Percentiles rank a stretch among this genome's conserved stretches.
These are phyloP conservation scores for Pichia sp. DNA, from an alignment of 1,139 yeast species.

Conservation along the genomic window DNA sequence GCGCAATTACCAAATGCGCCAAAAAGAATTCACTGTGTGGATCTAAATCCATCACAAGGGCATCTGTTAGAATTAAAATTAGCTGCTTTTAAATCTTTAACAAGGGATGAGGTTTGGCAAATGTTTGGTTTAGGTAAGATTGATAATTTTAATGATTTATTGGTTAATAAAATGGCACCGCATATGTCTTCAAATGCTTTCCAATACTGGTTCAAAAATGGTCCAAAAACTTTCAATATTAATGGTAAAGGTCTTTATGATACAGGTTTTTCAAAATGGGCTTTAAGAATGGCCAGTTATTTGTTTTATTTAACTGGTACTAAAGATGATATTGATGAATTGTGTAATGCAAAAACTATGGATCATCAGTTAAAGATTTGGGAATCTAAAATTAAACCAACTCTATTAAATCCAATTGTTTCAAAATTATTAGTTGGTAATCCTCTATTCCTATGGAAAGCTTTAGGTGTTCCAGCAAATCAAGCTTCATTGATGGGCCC, in stretches of 20 bases:
- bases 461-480: constrained; percentile 78
- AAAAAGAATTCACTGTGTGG: constrained; percentile 74
- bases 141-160: constrained; percentile 43
- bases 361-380: constrained; percentile 60
- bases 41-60: constrained; percentile 75
- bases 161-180: constrained; percentile 53
- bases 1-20: constrained; percentile 70
- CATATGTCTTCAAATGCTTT: constrained; percentile 73
- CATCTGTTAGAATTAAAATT: constrained; percentile 73
- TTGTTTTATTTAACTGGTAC: constrained; percentile 56
- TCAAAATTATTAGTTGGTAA: constrained; percentile 68
- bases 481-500: constrained; percentile 76
- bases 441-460: constrained; percentile 79
- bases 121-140: constrained; percentile 72
- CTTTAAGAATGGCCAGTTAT: constrained; percentile 58
- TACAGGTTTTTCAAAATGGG: constrained; percentile 86
- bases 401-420: constrained; percentile 63
- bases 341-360: constrained; percentile 54
- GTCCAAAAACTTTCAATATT: constrained; percentile 47
- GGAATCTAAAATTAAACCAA: constrained; percentile 57
- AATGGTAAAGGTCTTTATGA: constrained; percentile 61
- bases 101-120: constrained; percentile 61
- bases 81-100: constrained; percentile 56
- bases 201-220: constrained; percentile 72
- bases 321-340: constrained; percentile 41